Conservation (phyloP, 345 rosid species). For the Murraya koenigii region DNA sequence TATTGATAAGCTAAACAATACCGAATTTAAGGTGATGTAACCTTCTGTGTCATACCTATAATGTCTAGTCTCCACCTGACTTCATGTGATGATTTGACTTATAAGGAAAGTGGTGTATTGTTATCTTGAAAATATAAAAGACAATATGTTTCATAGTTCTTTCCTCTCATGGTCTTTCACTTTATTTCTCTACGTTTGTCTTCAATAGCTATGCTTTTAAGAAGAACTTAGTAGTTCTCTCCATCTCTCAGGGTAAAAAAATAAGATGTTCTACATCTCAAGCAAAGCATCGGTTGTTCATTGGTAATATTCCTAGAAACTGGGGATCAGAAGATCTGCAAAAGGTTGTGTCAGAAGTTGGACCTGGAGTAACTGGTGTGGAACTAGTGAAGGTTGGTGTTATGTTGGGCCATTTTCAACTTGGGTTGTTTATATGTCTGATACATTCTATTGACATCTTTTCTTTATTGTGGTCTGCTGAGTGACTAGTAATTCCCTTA, state of each 20-base stretch:
- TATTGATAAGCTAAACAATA: constrained; percentile 50
- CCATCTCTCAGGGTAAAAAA: constrained; percentile 49
- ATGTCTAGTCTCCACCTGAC: not conserved
- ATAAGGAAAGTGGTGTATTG: not conserved
- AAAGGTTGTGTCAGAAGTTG: constrained; percentile 49
- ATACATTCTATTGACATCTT: constrained; percentile 2
- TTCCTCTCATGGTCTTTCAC: not conserved
- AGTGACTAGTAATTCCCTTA: not conserved
- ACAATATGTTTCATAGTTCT: not conserved
- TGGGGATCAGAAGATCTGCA: constrained; percentile 58
- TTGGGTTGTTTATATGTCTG: not conserved
- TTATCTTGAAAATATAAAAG: not conserved
- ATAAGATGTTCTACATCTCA: constrained; percentile 64
- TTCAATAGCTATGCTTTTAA: not conserved
- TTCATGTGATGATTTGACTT: not conserved
- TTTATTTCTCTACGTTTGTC: not conserved
- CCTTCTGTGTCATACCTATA: constrained; percentile 1
- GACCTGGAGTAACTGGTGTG: constrained; percentile 62
- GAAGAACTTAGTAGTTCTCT: not conserved
- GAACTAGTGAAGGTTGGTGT: constrained; percentile 59
- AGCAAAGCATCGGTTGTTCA: constrained; percentile 54
- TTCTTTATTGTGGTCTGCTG: not conserved
- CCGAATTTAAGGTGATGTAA: constrained; percentile 54
- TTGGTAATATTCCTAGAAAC: constrained; percentile 65
- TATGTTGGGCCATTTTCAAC: not conserved